A percentile compares a stretch with the other conserved stretches of the same genome.
These are phyloP conservation scores for Musa troglodytarum DNA, from an alignment of 176 grass and related monocot genomes.

Conservation along the genomic window DNA sequence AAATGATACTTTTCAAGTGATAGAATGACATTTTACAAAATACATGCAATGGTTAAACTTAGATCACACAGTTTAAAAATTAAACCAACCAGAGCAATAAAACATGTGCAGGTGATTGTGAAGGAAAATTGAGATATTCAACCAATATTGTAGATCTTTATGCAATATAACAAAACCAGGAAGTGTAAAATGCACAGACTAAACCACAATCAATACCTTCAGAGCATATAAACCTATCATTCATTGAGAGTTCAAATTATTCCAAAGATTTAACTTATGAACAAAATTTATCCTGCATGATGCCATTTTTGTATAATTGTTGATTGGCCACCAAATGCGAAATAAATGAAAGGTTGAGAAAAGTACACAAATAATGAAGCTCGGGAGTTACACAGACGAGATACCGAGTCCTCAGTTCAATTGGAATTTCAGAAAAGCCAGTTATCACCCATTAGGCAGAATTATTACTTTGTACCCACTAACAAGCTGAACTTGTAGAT, in stretches of 20 bases:
- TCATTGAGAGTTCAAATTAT: not conserved
- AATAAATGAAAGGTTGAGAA: constrained; percentile 13
- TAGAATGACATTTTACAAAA: too few species aligned
- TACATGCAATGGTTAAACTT: too few species aligned
- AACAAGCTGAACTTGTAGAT: not conserved
- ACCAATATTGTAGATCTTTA: too few species aligned
- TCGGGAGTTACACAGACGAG: constrained; percentile 2
- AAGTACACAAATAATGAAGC: not conserved
- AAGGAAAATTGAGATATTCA: too few species aligned
- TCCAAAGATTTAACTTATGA: constrained; percentile 11
- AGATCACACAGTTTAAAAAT: too few species aligned
- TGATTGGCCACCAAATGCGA: not conserved
- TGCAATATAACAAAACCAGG: too few species aligned
- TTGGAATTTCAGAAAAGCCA: not conserved
- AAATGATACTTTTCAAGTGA: too few species aligned
- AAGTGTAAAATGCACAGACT: too few species aligned
- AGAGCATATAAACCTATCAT: not conserved
- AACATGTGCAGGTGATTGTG: too few species aligned
- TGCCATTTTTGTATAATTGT: not conserved
- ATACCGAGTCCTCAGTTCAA: not conserved
- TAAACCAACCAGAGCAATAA: too few species aligned
- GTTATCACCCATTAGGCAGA: not conserved
- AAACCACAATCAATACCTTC: not conserved
- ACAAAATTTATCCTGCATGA: not conserved
- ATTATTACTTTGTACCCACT: not conserved